These are phyloP conservation scores for Taiwanofungus camphoratus DNA, from an alignment of 1,284 basidiomycete species.

Conservation along the genomic window DNA sequence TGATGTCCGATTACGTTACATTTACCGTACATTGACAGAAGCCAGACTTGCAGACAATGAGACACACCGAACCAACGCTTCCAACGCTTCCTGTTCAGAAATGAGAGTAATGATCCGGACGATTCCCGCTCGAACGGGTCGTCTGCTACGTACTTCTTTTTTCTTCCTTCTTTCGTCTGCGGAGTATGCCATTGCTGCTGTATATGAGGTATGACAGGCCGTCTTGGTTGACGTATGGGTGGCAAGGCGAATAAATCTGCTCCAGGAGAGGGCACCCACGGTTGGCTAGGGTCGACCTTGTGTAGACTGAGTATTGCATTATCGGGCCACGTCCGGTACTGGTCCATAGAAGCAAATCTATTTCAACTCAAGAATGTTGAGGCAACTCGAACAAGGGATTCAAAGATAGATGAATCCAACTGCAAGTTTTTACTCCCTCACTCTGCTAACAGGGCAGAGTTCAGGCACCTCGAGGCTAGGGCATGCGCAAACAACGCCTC, in stretches of 20 bases:
- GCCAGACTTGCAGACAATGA: neutral
- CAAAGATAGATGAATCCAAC: too few species aligned
- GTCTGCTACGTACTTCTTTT: conserved; percentile 3
- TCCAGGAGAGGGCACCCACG: conserved; percentile 11
- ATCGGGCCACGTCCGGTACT: conserved; percentile 12
- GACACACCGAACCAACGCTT: conserved; percentile 8
- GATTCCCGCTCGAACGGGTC: conserved; percentile 8
- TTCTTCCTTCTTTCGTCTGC: conserved; percentile 1
- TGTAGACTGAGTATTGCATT: conserved; percentile 7
- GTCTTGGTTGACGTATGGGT: neutral
- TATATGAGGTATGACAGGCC: conserved; percentile 6
- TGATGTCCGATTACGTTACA: conserved; percentile 3
- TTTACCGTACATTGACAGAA: neutral
- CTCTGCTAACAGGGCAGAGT: too few species aligned
- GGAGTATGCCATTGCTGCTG: neutral
- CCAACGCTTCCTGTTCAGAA: neutral
- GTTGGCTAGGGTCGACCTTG: conserved; percentile 2
- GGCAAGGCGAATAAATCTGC: conserved; percentile 4
- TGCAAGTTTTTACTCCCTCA: too few species aligned
- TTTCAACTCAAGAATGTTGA: too few species aligned
- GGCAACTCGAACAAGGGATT: too few species aligned
- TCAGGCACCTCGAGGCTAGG: neutral
- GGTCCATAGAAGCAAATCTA: too few species aligned
- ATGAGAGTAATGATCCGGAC: conserved; percentile 5
- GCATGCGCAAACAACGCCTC: neutral